Conservation (phyloP, 2,329 filamentous ascomycete genomes). For the Neurospora sp. region DNA sequence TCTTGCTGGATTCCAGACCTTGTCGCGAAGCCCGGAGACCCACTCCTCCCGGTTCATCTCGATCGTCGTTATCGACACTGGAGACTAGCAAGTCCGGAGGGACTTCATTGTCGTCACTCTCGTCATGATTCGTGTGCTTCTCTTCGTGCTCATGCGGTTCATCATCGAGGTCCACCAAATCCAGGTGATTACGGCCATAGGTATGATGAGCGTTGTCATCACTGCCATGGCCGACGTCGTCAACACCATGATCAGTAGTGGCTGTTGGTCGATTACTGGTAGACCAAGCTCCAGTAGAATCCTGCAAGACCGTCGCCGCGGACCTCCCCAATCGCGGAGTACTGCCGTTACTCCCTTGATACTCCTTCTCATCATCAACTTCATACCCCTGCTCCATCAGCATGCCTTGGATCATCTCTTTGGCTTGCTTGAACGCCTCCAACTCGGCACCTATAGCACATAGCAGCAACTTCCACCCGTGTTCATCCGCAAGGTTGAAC, state of each 20-base stretch:
- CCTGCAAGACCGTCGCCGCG: background rate
- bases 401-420: slow-evolving; percentile 20
- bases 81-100: slow-evolving; percentile 29
- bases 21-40: background rate
- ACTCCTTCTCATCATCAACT: slow-evolving; percentile 5
- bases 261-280: background rate
- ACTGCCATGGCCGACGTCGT: slow-evolving; percentile 9
- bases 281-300: background rate
- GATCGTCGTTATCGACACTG: slow-evolving; percentile 9
- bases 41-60: slow-evolving; percentile 2
- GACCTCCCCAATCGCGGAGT: slow-evolving; percentile 16
- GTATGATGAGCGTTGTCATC: slow-evolving; percentile 17
- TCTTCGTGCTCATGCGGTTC: slow-evolving; percentile 14
- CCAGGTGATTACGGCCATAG: background rate
- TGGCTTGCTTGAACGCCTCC: slow-evolving; percentile 24
- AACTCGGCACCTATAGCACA: slow-evolving; percentile 61
- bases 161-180: slow-evolving; percentile 26
- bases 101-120: slow-evolving; percentile 30
- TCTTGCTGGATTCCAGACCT: slow-evolving; percentile 7
- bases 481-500: slow-evolving; percentile 44
- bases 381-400: slow-evolving; percentile 14
- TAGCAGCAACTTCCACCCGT: slow-evolving; percentile 64
- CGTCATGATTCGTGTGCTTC: background rate
- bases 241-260: background rate
- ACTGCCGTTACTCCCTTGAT: slow-evolving; percentile 4